Conservation (phyloP, 805 yeast genomes). For the Jamesozyma rosinii region DNA sequence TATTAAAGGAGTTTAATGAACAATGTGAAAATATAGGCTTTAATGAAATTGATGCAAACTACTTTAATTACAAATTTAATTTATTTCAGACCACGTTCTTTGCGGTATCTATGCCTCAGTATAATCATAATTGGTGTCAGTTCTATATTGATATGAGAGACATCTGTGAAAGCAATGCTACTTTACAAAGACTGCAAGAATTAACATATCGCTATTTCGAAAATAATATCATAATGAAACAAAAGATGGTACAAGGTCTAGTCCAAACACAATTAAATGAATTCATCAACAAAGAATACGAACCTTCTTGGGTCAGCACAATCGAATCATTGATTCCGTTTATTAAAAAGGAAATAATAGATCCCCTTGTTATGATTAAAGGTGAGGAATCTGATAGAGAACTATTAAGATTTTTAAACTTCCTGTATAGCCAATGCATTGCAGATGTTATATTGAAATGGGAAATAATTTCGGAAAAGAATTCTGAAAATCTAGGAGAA, state of each 20-base stretch:
- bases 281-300: slow-evolving; percentile 16
- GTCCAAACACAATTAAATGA: slow-evolving; percentile 14
- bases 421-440: slow-evolving; percentile 18
- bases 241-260: slow-evolving; percentile 10
- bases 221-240: slow-evolving; percentile 12
- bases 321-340: slow-evolving; percentile 18
- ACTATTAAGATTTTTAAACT: slow-evolving; percentile 13
- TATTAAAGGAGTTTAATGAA: slow-evolving; percentile 10
- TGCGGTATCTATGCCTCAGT: slow-evolving; percentile 16
- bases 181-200: slow-evolving; percentile 16
- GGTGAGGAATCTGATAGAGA: slow-evolving; percentile 8
- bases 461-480: slow-evolving; percentile 28
- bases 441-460: slow-evolving; percentile 18
- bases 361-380: slow-evolving; percentile 11
- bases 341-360: slow-evolving; percentile 12
- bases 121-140: slow-evolving; percentile 22
- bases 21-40: slow-evolving; percentile 12
- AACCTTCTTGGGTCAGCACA: slow-evolving; percentile 18
- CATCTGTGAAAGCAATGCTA: slow-evolving; percentile 3
- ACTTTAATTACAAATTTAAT: slow-evolving; percentile 20
- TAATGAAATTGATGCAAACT: slow-evolving; percentile 9
- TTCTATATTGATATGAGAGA: slow-evolving; percentile 21
- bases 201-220: slow-evolving; percentile 16
- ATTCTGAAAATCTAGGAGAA: slow-evolving; percentile 26
- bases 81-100: slow-evolving; percentile 24